phyloP scores from a whole-genome alignment of 2,329 filamentous ascomycete species.

The Phyllosticta ampelicida region DNA sequence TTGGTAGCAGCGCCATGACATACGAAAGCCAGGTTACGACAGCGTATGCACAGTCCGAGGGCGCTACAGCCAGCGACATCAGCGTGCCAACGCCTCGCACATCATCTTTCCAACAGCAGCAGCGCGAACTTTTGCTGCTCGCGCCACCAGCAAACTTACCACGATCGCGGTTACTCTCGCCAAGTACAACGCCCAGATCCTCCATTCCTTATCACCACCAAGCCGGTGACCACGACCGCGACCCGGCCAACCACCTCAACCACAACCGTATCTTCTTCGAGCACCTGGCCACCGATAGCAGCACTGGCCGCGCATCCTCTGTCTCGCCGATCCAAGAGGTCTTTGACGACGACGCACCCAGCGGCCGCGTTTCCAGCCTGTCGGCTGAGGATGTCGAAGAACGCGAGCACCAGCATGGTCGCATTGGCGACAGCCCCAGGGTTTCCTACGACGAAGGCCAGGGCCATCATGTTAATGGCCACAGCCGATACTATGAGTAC shows the following conservation, averaged over 20 bases:
- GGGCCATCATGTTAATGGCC: neutral
- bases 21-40: conserved; percentile 2
- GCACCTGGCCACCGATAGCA: neutral
- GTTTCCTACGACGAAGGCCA: neutral
- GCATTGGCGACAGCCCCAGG: neutral
- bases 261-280: neutral
- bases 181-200: neutral
- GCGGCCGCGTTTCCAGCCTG: neutral
- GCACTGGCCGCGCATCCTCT: neutral
- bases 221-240: neutral
- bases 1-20: neutral
- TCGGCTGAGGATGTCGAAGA: neutral
- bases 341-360: neutral
- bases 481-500: neutral
- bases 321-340: conserved; percentile 5
- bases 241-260: neutral
- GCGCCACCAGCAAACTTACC: neutral
- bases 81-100: neutral
- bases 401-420: neutral
- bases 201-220: neutral
- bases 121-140: neutral
- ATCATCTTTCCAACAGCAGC: neutral
- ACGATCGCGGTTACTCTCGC: neutral
- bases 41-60: neutral
- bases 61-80: neutral